Percentiles rank a stretch among this genome's conserved stretches.
Evolutionary conservation across 306 rosid genomes (phyloP).

Genomic region (Cicer cuneatum): DNA sequence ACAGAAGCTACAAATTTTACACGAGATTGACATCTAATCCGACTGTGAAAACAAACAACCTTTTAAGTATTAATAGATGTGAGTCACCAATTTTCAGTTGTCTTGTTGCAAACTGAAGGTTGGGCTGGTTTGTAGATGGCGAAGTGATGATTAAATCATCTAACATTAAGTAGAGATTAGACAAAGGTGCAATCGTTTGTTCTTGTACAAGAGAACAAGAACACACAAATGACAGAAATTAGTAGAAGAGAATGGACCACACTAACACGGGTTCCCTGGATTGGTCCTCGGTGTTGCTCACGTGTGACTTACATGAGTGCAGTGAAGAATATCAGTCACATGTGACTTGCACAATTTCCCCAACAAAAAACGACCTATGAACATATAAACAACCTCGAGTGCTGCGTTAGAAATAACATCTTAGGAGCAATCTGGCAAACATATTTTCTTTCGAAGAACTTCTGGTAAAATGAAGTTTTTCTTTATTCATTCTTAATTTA

Average conservation of each 20-base stretch:
- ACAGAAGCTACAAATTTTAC: background rate
- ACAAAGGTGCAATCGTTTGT: background rate
- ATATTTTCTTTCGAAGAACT: background rate
- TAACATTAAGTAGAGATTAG: background rate
- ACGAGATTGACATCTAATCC: background rate
- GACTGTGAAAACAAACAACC: background rate
- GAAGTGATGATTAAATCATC: background rate
- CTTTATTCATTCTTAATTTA: background rate
- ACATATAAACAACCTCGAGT: slow-evolving; percentile 15
- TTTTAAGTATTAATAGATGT: background rate
- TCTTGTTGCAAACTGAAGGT: slow-evolving; percentile 4
- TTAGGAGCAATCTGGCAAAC: slow-evolving; percentile 1
- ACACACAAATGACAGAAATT: slow-evolving; percentile 5
- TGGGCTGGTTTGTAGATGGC: background rate
- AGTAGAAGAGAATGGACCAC: slow-evolving; percentile 31
- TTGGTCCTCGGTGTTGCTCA: slow-evolving; percentile 26
- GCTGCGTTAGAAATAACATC: slow-evolving; percentile 9
- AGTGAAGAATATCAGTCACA: slow-evolving; percentile 33
- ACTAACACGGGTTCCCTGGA: background rate
- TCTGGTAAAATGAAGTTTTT: background rate
- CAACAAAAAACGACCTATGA: slow-evolving; percentile 1
- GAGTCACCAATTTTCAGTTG: background rate
- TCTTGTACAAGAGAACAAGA: background rate
- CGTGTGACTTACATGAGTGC: slow-evolving; percentile 15
- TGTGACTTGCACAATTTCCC: slow-evolving; percentile 39